A percentile compares a stretch with the other conserved stretches of the same genome.
phyloP scores from a whole-genome alignment of 495 filamentous ascomycete species.

The Friedmanniomyces simplex region DNA sequence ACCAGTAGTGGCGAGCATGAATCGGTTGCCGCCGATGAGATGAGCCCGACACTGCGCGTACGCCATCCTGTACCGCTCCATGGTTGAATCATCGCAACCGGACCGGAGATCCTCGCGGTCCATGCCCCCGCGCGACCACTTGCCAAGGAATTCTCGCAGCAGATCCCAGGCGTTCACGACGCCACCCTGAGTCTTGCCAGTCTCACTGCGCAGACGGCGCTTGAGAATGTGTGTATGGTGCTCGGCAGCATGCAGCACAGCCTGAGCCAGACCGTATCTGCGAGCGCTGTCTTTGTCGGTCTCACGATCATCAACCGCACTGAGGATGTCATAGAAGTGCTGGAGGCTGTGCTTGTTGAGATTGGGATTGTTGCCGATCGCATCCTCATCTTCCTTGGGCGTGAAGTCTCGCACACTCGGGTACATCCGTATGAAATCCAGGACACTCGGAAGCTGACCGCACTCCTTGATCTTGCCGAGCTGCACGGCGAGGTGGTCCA shows the following conservation, averaged over 20 bases:
- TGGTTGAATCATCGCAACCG: not conserved
- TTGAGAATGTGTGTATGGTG: not conserved
- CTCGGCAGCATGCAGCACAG: not conserved
- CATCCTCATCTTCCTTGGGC: not conserved
- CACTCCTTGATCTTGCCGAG: not conserved
- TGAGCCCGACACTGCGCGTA: constrained; percentile 3
- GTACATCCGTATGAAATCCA: not conserved
- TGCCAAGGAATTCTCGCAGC: not conserved
- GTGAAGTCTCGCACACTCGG: not conserved
- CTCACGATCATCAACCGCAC: not conserved
- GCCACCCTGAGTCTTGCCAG: not conserved
- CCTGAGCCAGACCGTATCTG: not conserved
- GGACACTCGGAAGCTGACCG: not conserved
- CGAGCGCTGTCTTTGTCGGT: not conserved
- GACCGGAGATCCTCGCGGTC: not conserved
- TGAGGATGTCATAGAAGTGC: not conserved
- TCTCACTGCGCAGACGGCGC: not conserved
- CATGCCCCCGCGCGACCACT: not conserved
- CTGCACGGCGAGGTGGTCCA: constrained; percentile 2
- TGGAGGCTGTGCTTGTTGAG: not conserved
- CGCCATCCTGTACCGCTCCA: not conserved
- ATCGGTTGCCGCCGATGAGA: not conserved
- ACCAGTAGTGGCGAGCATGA: constrained; percentile 10
- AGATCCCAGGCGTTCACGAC: constrained; percentile 1
- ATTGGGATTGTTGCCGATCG: not conserved